Evolutionary conservation across 176 grass and related monocot genomes (phyloP), one percentile per base, ranked within the genome.

Genomic region (Carex cristatella): DNA sequence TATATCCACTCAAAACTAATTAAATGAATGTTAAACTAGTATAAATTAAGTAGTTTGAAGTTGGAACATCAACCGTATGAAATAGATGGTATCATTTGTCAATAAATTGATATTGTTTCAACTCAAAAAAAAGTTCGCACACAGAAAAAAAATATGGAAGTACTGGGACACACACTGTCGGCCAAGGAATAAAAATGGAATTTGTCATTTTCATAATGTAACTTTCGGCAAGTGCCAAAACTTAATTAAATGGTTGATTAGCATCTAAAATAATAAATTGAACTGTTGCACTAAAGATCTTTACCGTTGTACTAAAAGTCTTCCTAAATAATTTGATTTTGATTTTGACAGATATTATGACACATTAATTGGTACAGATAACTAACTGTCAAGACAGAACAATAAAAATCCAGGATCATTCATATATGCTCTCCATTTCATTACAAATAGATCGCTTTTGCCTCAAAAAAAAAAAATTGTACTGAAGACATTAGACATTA

Each of bases 321-420:
- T 76, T 76, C 9, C 23, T 75, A 54, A 76, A 54, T 76, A 14
- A 76, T 76, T 76, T 54, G 48, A 76, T 76, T 76, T 76, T 76
- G 71, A 76, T 76, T 76, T 54, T 53, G 71, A 76, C 46, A n/a
- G 15, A 48, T 12, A 54, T 71, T 38, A 71, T 46, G 5, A 71
- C 16, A 46, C 49, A 28, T 49, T 1, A 28, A 23, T 74, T 28
- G 46, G 13, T 76, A 74, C 42, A 51, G n/a, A 49, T 74, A 74
- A 74, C 18, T 74, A 74, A 51, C 9, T 27, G 13, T 9, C 16
- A 74, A 11, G 2, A 4, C 3, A 51, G 51, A 73, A 4, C 42
- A 73, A 1, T 3, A 51, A 51, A 51, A 51, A 42, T 44, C 9
- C 10, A 51, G 66, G 31, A 69, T 69, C 32, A 7, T 69, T 69